These are phyloP conservation scores for Botryotinia convoluta DNA, from an alignment of 2,329 filamentous ascomycete species.

Conservation along the genomic window DNA sequence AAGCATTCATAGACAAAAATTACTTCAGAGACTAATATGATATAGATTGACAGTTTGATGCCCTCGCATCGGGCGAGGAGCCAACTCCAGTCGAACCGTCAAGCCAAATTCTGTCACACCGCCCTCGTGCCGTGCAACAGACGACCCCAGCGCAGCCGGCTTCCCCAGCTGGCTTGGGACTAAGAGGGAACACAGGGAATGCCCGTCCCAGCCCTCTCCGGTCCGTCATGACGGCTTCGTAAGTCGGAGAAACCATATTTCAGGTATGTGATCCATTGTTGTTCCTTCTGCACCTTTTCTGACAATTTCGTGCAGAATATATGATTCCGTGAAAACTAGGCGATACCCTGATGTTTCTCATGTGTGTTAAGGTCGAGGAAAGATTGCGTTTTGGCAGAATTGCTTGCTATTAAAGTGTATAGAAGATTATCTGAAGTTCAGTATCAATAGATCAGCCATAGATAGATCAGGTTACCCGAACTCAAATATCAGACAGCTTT, in stretches of 20 bases:
- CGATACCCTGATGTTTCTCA: slow-evolving; percentile 20
- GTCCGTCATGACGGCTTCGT: slow-evolving; percentile 57
- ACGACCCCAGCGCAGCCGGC: slow-evolving; percentile 42
- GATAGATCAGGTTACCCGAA: slow-evolving; percentile 7
- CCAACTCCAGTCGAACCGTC: slow-evolving; percentile 60
- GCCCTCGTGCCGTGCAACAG: slow-evolving; percentile 45
- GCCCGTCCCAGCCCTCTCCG: slow-evolving; percentile 63
- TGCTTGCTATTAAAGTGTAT: slow-evolving; percentile 18
- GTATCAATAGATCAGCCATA: slow-evolving; percentile 7
- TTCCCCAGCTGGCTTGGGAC: slow-evolving; percentile 39
- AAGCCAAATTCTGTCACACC: slow-evolving; percentile 44
- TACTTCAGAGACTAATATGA: slow-evolving; percentile 25
- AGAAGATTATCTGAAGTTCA: slow-evolving; percentile 14
- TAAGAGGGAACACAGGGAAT: slow-evolving; percentile 44
- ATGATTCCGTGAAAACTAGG: slow-evolving; percentile 19
- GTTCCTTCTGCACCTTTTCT: background rate
- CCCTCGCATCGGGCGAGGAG: slow-evolving; percentile 88
- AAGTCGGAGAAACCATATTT: slow-evolving; percentile 34
- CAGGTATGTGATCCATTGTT: slow-evolving; percentile 12
- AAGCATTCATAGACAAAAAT: background rate
- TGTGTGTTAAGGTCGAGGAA: slow-evolving; percentile 19
- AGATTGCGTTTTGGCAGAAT: slow-evolving; percentile 20
- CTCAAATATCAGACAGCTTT: slow-evolving; percentile 18
- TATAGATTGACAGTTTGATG: slow-evolving; percentile 82
- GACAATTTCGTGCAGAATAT: slow-evolving; percentile 11